These are phyloP conservation scores for Astraeus odoratus DNA, from an alignment of 768 basidiomycete genomes.

Conservation along the genomic window DNA sequence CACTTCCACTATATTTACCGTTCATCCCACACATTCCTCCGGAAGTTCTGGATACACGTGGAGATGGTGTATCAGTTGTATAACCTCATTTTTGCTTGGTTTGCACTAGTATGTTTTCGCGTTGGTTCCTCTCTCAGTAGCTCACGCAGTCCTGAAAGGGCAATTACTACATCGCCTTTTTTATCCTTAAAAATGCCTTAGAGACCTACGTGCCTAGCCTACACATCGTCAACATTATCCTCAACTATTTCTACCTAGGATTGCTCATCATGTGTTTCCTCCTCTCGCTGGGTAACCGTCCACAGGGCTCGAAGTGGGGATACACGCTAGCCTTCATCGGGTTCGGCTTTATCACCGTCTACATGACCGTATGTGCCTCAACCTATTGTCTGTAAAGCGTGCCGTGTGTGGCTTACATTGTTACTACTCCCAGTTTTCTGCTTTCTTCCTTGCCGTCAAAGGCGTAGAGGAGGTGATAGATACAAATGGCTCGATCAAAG, in stretches of 20 bases:
- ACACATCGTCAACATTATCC: constrained; percentile 63
- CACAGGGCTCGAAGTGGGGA: constrained; percentile 82
- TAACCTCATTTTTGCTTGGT: constrained; percentile 92
- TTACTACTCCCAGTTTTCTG: constrained; percentile 51
- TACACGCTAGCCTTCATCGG: constrained; percentile 84
- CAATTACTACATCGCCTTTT: constrained; percentile 89
- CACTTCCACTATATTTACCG: constrained; percentile 97
- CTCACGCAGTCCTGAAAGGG: constrained; percentile 38
- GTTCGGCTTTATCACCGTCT: constrained; percentile 87
- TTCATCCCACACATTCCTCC: constrained; percentile 69
- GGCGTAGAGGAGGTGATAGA: constrained; percentile 58
- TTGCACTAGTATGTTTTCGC: constrained; percentile 53
- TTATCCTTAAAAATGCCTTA: constrained; percentile 67
- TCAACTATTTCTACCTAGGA: constrained; percentile 86
- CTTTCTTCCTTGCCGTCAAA: constrained; percentile 79
- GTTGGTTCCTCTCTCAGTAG: background rate
- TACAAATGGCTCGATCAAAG: constrained; percentile 37
- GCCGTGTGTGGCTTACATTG: constrained; percentile 4
- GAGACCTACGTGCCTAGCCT: constrained; percentile 59
- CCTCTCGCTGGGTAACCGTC: constrained; percentile 83
- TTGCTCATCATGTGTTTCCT: constrained; percentile 84
- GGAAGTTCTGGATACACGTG: constrained; percentile 93
- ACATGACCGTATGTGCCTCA: constrained; percentile 72
- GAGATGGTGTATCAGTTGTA: constrained; percentile 89
- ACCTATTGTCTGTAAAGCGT: background rate